Evolutionary conservation across 441 rosid genomes (phyloP).

Genomic region (Iberis amara): DNA sequence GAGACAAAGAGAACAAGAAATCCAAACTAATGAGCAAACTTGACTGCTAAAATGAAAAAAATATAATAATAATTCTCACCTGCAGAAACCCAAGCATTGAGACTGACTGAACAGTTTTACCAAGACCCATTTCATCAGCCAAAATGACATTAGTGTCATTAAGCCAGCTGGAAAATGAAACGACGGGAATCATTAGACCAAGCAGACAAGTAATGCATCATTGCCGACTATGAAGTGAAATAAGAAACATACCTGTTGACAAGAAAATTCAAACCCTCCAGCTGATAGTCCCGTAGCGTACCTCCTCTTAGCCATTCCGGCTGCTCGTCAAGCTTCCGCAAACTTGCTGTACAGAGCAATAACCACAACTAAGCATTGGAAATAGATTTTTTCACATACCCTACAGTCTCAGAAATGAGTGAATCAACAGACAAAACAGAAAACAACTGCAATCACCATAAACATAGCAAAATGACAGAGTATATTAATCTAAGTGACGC

Average conservation of each 20-base stretch:
- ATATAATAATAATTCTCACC: slow-evolving; percentile 39
- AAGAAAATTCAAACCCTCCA: slow-evolving; percentile 96
- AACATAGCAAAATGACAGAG: slow-evolving; percentile 10
- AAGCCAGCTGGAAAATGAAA: slow-evolving; percentile 67
- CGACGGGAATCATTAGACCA: slow-evolving; percentile 25
- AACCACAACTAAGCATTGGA: slow-evolving; percentile 19
- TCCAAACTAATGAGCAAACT: slow-evolving; percentile 7
- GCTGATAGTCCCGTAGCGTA: slow-evolving; percentile 97
- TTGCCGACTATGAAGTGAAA: background rate
- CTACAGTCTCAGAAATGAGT: slow-evolving; percentile 4
- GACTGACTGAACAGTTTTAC: slow-evolving; percentile 99
- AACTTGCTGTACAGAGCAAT: slow-evolving; percentile 52
- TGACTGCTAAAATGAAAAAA: slow-evolving; percentile 18
- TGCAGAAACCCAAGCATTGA: slow-evolving; percentile 99
- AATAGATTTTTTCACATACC: background rate
- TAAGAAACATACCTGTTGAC: slow-evolving; percentile 79
- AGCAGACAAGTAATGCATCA: slow-evolving; percentile 21
- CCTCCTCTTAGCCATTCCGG: slow-evolving; percentile 98
- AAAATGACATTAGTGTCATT: slow-evolving; percentile 99
- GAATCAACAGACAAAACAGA: background rate
- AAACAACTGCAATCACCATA: slow-evolving; percentile 19
- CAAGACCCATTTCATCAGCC: slow-evolving; percentile 99
- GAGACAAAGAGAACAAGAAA: slow-evolving; percentile 9
- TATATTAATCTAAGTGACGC: background rate
- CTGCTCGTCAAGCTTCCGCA: slow-evolving; percentile 97